Evolutionary conservation across 2,329 filamentous ascomycete genomes (phyloP).

Genomic region (Colletotrichum somersetense): DNA sequence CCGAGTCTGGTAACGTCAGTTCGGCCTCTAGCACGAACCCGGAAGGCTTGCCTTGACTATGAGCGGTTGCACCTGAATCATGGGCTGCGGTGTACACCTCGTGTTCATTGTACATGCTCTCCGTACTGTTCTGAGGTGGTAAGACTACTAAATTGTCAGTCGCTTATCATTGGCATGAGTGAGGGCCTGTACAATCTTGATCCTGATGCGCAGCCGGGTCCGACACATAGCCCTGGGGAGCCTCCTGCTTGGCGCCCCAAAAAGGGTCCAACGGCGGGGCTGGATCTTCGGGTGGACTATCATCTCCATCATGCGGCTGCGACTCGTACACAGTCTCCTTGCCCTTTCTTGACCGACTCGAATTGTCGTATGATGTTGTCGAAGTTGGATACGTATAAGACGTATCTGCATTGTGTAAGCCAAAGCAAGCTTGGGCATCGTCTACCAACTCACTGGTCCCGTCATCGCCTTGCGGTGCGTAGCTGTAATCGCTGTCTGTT

Average conservation of each 20-base stretch:
- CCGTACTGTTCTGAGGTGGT: neutral
- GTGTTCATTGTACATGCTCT: conserved; percentile 10
- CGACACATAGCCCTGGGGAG: neutral
- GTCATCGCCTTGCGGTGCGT: neutral
- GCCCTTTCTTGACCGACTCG: conserved; percentile 28
- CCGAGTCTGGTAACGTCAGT: conserved; percentile 20
- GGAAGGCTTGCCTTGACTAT: conserved; percentile 9
- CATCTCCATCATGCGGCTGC: conserved; percentile 20
- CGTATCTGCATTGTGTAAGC: conserved; percentile 16
- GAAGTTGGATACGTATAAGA: conserved; percentile 12
- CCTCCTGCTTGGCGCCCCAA: conserved; percentile 22
- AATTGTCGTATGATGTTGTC: conserved; percentile 11
- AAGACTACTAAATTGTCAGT: neutral
- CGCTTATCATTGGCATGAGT: neutral
- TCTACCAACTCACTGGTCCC: conserved; percentile 7
- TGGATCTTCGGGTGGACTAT: neutral
- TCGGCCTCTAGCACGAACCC: neutral
- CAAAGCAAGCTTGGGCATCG: neutral
- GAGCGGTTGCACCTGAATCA: neutral
- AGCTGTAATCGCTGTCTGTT: conserved; percentile 22
- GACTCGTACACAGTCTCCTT: conserved; percentile 19
- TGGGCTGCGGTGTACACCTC: neutral
- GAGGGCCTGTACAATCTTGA: conserved; percentile 3
- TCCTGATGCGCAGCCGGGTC: conserved; percentile 11
- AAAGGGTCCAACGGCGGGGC: conserved; percentile 29